Conservation (phyloP, 2,329 filamentous ascomycete species). For the Passalora sequoiae region DNA sequence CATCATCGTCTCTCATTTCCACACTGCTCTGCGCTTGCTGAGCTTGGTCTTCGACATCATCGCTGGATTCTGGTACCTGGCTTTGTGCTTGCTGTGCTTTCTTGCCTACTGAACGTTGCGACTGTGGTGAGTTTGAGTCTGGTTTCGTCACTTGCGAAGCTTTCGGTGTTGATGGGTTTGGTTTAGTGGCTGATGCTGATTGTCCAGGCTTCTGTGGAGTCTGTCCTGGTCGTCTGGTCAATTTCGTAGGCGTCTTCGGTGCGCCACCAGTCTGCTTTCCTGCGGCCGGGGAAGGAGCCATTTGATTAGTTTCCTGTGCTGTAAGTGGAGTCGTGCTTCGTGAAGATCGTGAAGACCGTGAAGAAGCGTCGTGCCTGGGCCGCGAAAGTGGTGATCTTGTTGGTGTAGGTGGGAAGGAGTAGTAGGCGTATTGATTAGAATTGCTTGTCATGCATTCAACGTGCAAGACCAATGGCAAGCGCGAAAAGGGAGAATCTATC, state of each 20-base stretch:
- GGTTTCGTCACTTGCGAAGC: conserved; percentile 31
- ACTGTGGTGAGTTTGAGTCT: conserved; percentile 35
- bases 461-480: conserved; percentile 17
- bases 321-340: conserved; percentile 30
- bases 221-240: conserved; percentile 41
- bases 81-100: conserved; percentile 37
- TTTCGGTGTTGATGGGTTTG: conserved; percentile 27
- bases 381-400: conserved; percentile 41
- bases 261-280: conserved; percentile 43
- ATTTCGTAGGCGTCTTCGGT: conserved; percentile 50
- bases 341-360: conserved; percentile 14
- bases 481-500: conserved; percentile 11
- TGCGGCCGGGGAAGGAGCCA: conserved; percentile 49
- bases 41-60: conserved; percentile 36
- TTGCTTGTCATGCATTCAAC: conserved; percentile 45
- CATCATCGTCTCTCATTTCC: conserved; percentile 33
- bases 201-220: conserved; percentile 25
- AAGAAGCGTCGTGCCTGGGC: conserved; percentile 23
- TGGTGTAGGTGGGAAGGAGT: conserved; percentile 48
- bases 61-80: conserved; percentile 24
- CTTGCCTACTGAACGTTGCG: conserved; percentile 28
- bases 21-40: conserved; percentile 35
- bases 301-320: conserved; percentile 32
- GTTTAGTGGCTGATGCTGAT: conserved; percentile 24
- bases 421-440: conserved; percentile 47